These are phyloP conservation scores for Starmerella vitae DNA, from an alignment of 805 yeast genomes.

Conservation along the genomic window DNA sequence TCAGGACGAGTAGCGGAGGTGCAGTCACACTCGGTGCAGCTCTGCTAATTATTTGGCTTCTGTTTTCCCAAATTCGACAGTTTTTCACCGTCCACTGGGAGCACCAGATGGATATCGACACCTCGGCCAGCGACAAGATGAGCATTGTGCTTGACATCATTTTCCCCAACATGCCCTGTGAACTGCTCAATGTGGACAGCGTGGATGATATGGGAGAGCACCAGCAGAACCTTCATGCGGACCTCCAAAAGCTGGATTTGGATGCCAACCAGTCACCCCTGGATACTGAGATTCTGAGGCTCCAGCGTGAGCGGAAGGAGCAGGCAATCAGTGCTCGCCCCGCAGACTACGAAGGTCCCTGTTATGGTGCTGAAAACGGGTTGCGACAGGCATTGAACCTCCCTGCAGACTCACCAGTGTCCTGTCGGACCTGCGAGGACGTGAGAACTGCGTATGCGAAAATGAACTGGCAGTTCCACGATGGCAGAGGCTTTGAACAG, in stretches of 20 bases:
- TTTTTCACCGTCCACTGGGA: slow-evolving; percentile 53
- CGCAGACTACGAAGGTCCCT: slow-evolving; percentile 62
- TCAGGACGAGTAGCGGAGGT: slow-evolving; percentile 84
- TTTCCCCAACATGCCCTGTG: slow-evolving; percentile 81
- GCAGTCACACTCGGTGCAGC: slow-evolving; percentile 64
- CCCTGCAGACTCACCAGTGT: slow-evolving; percentile 33
- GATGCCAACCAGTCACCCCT: slow-evolving; percentile 39
- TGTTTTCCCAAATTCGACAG: slow-evolving; percentile 62
- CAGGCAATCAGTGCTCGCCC: slow-evolving; percentile 22
- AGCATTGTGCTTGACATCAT: slow-evolving; percentile 70
- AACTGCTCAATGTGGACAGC: slow-evolving; percentile 59
- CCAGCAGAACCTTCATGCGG: slow-evolving; percentile 59
- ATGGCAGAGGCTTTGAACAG: slow-evolving; percentile 75
- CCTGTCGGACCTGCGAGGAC: slow-evolving; percentile 78
- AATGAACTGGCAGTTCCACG: slow-evolving; percentile 76
- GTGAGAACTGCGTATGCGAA: slow-evolving; percentile 68
- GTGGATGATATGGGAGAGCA: slow-evolving; percentile 82
- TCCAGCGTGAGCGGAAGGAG: slow-evolving; percentile 29
- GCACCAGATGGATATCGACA: slow-evolving; percentile 80
- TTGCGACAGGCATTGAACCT: slow-evolving; percentile 28
- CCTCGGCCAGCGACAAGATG: slow-evolving; percentile 41
- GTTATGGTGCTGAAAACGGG: slow-evolving; percentile 52
- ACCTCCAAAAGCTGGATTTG: slow-evolving; percentile 58
- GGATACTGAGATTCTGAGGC: slow-evolving; percentile 30
- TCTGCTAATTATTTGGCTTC: slow-evolving; percentile 44